phyloP scores from a whole-genome alignment of 805 yeast genomes.

The Saccharomyces mikatae region DNA sequence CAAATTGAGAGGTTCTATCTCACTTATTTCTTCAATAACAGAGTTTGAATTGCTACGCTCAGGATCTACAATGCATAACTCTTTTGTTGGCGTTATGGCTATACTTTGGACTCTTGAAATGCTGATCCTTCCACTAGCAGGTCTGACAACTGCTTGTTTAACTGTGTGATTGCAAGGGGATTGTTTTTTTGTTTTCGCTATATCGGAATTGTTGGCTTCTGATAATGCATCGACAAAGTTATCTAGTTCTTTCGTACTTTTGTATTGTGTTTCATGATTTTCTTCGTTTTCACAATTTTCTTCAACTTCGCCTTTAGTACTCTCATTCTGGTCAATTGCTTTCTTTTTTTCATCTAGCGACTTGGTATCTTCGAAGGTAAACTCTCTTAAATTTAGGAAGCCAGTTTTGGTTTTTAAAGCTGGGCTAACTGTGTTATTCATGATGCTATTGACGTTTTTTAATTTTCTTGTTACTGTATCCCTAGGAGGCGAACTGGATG shows the following conservation, averaged over 20 bases:
- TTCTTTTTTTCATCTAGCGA: slow-evolving; percentile 1
- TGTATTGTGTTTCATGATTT: background rate
- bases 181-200: background rate
- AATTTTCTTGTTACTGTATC: background rate
- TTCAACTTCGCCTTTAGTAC: background rate
- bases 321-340: background rate
- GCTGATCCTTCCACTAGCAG: slow-evolving; percentile 30
- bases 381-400: slow-evolving; percentile 41
- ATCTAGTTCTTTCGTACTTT: slow-evolving; percentile 10
- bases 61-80: background rate
- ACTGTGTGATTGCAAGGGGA: slow-evolving; percentile 3
- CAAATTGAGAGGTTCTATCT: background rate
- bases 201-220: slow-evolving; percentile 3
- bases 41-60: slow-evolving; percentile 1
- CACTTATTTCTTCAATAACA: background rate
- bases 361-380: slow-evolving; percentile 28
- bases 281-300: background rate
- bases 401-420: slow-evolving; percentile 44
- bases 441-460: background rate
- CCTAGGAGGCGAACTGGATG: background rate
- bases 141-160: slow-evolving; percentile 14
- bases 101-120: slow-evolving; percentile 12
- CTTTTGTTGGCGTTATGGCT: background rate
- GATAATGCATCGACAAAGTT: slow-evolving; percentile 5
- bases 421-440: slow-evolving; percentile 13